Conservation (phyloP, 495 filamentous ascomycete species). For the Pyrenopolyporus hunteri region DNA sequence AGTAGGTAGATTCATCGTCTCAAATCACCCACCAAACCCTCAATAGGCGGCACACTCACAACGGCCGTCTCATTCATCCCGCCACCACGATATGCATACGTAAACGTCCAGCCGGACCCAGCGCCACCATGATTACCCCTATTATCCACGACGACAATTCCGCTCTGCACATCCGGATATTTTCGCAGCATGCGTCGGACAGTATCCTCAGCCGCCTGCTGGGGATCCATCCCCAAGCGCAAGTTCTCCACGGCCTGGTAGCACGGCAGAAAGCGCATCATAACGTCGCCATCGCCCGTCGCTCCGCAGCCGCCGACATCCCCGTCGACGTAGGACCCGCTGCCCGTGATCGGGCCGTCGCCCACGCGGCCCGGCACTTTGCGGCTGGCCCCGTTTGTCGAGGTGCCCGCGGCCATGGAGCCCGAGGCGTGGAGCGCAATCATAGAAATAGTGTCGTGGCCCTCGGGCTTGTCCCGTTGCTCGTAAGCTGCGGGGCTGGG, state of each 20-base stretch:
- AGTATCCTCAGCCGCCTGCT: slow-evolving; percentile 51
- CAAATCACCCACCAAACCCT: slow-evolving; percentile 20
- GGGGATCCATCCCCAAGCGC: slow-evolving; percentile 49
- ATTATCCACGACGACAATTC: slow-evolving; percentile 52
- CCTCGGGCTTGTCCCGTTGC: slow-evolving; percentile 4
- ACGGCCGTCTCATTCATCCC: slow-evolving; percentile 50
- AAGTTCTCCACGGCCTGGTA: slow-evolving; percentile 58
- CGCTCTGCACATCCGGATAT: slow-evolving; percentile 51
- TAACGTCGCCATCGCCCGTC: slow-evolving; percentile 57
- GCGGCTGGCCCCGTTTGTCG: slow-evolving; percentile 55
- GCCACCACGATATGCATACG: slow-evolving; percentile 53
- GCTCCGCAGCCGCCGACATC: slow-evolving; percentile 57
- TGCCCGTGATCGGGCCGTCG: slow-evolving; percentile 56
- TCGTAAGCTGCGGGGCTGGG: slow-evolving; percentile 1
- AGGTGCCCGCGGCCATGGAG: slow-evolving; percentile 54
- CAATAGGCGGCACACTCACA: slow-evolving; percentile 45
- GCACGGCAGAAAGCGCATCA: slow-evolving; percentile 59
- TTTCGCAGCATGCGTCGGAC: slow-evolving; percentile 52
- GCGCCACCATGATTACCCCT: slow-evolving; percentile 53
- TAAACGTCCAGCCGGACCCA: slow-evolving; percentile 55
- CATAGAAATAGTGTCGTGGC: slow-evolving; percentile 58
- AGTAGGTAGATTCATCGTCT: neutral
- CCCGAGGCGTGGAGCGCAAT: slow-evolving; percentile 47
- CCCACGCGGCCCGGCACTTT: slow-evolving; percentile 57
- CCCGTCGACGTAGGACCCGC: slow-evolving; percentile 56